Evolutionary conservation across 1,284 basidiomycete species (phyloP), one percentile per base, ranked within the genome.

Genomic region (Moesziomyces sp.): DNA sequence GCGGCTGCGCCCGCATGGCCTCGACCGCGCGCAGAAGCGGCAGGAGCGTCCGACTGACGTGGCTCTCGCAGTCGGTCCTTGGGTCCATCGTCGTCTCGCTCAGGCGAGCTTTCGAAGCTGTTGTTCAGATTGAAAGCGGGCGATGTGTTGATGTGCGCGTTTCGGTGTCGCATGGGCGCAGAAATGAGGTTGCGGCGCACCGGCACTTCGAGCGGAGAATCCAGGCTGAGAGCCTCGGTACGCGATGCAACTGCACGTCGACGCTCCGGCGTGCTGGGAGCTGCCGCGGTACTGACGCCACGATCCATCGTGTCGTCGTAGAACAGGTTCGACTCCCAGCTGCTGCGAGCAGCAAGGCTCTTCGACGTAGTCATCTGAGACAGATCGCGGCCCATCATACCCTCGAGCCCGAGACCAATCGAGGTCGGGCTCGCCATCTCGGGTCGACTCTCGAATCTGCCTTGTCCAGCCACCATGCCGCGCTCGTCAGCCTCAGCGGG

Each of bases 91-190:
- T 62, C 57, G 26, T 66, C 56, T 42, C 67, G 44, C 46, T 69
- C 57, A 13, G 62, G 48, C 40, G 67, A 57, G 57, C 40, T 59
- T 14, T 77, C 75, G 48, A 79, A 78, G 14, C 65, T 66, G 26
- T 54, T 50, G n/a, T 54, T 49, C 42, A 79, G 66, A 44, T 71
- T 57, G 66, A 81, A 80, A 7, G 74, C 67, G 11, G 79, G 79
- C 42, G 71, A 75, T 2, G 69, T 71, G 58, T 74, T 80, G 60
- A 73, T 72, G 57, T 81, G 79, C 10, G 61, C 57, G 43, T 74
- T 80, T 16, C 78, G 53, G 56, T 81, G 79, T 43, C 78, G 65
- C 72, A 81, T 77, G 8, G 74, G 74, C 8, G 54, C 66, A 35
- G 51, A 56, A 2, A 40, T 19, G n/a, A 67, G 50, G 1, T 55